Conservation (phyloP, 805 yeast species). For the Lipomyces sp. region DNA sequence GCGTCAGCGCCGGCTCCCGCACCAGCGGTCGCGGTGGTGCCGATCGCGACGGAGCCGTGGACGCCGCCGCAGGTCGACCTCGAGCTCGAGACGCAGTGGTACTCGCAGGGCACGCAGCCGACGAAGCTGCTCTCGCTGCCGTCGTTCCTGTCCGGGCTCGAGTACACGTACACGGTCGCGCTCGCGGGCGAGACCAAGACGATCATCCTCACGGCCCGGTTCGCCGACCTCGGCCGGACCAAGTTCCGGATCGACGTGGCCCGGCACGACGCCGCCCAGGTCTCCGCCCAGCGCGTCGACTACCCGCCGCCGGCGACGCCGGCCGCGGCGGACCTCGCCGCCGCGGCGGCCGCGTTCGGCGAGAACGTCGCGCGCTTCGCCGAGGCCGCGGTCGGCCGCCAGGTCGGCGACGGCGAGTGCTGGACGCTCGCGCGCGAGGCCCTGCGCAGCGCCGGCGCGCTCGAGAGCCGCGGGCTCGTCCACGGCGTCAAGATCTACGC, state of each 20-base stretch:
- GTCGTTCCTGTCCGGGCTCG: slow-evolving; percentile 31
- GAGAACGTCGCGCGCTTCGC: slow-evolving; percentile 38
- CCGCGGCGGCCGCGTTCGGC: slow-evolving; percentile 34
- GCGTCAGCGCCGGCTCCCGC: slow-evolving; percentile 1
- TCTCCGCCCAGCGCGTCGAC: slow-evolving; percentile 36
- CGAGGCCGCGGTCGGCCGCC: slow-evolving; percentile 36
- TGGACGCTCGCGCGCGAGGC: slow-evolving; percentile 43
- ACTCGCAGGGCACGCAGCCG: slow-evolving; percentile 23
- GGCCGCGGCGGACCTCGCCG: slow-evolving; percentile 34
- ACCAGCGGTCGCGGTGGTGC: background rate
- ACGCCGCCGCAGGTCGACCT: slow-evolving; percentile 26
- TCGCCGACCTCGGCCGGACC: slow-evolving; percentile 36
- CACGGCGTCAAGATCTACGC: slow-evolving; percentile 18
- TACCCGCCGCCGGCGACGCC: slow-evolving; percentile 44
- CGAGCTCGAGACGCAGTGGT: slow-evolving; percentile 34
- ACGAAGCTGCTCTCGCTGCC: slow-evolving; percentile 31
- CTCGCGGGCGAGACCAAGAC: slow-evolving; percentile 25
- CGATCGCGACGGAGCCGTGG: slow-evolving; percentile 16
- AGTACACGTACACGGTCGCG: slow-evolving; percentile 28
- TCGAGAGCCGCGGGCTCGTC: slow-evolving; percentile 12
- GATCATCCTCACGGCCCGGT: slow-evolving; percentile 33
- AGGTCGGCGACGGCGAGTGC: slow-evolving; percentile 42
- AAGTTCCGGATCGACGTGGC: slow-evolving; percentile 34
- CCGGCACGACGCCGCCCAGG: slow-evolving; percentile 40
- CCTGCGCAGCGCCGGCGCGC: slow-evolving; percentile 30